Evolutionary conservation across 805 yeast genomes (phyloP).

Genomic region (Wickerhamiella slavikovae): DNA sequence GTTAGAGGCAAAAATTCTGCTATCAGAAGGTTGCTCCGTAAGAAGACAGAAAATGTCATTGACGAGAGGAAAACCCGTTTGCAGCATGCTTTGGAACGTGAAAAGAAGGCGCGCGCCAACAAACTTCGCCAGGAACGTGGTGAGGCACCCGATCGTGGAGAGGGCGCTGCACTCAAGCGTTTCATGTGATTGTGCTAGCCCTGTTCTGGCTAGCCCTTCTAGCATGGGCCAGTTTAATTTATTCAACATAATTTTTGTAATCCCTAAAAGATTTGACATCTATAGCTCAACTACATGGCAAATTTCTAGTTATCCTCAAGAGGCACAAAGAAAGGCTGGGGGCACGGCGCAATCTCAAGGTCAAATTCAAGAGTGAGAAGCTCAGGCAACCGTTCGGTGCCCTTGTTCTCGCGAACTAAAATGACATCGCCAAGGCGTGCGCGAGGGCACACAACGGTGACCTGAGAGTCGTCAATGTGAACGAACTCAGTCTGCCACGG

Average conservation of each 20-base stretch:
- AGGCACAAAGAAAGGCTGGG: conserved; percentile 21
- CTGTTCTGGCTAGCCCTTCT: background rate
- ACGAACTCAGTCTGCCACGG: conserved; percentile 77
- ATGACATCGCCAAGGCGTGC: conserved; percentile 23
- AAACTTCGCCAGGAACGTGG: conserved; percentile 7
- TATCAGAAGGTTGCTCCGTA: conserved; percentile 57
- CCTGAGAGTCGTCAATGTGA: conserved; percentile 57
- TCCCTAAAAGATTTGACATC: no score
- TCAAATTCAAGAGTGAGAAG: conserved; percentile 65
- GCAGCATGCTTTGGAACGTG: conserved; percentile 52
- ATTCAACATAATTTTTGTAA: no score
- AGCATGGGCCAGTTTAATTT: no score
- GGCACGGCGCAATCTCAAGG: conserved; percentile 30
- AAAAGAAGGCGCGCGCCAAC: conserved; percentile 26
- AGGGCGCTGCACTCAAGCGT: conserved; percentile 12
- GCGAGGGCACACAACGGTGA: conserved; percentile 46
- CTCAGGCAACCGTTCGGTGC: conserved; percentile 72
- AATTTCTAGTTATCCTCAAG: conserved; percentile 8
- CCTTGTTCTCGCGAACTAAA: conserved; percentile 27
- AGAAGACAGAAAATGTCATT: conserved; percentile 65
- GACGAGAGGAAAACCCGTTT: conserved; percentile 67
- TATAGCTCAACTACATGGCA: background rate
- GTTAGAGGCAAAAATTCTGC: conserved; percentile 69
- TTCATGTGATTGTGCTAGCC: conserved; percentile 5
- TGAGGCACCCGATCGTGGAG: conserved; percentile 7